Percentiles rank a stretch among this genome's conserved stretches.
These are phyloP conservation scores for Crinitomyces ghanaensis DNA, from an alignment of 805 yeast genomes.

Conservation along the genomic window DNA sequence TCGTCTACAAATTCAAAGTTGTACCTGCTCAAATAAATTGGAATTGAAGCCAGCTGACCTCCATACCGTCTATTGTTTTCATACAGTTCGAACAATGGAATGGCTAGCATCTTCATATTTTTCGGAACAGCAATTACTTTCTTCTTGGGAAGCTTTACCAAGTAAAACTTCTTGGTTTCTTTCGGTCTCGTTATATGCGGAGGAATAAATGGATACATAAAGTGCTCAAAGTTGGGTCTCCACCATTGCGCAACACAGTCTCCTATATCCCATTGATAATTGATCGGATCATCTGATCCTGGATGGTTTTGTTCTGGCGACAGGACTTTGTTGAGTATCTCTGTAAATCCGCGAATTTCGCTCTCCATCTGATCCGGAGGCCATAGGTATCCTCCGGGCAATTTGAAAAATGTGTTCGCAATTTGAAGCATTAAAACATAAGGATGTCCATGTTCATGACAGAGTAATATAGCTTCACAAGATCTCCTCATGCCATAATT, in stretches of 20 bases:
- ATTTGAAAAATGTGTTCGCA: conserved; percentile 25
- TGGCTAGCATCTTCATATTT: conserved; percentile 24
- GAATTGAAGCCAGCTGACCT: conserved; percentile 27
- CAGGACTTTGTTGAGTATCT: conserved; percentile 15
- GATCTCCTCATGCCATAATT: conserved; percentile 22
- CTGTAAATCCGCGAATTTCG: conserved; percentile 18
- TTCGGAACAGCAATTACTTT: conserved; percentile 21
- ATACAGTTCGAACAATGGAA: conserved; percentile 25
- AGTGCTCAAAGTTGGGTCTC: conserved; percentile 25
- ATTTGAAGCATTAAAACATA: conserved; percentile 22
- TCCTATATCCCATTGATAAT: conserved; percentile 22
- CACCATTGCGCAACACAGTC: conserved; percentile 28
- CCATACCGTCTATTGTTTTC: conserved; percentile 24
- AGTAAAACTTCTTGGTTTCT: conserved; percentile 25
- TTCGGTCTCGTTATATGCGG: conserved; percentile 26
- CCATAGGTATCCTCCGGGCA: conserved; percentile 16
- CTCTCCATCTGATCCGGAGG: conserved; percentile 23
- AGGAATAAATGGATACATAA: conserved; percentile 26
- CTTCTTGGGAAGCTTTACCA: conserved; percentile 20
- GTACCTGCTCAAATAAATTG: conserved; percentile 26
- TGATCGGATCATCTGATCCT: conserved; percentile 11
- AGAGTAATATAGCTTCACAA: conserved; percentile 23
- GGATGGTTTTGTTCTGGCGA: conserved; percentile 13
- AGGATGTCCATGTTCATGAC: conserved; percentile 27
- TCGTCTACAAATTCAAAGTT: conserved; percentile 21